Evolutionary conservation across 306 rosid genomes (phyloP).

Genomic region (Senna tora): DNA sequence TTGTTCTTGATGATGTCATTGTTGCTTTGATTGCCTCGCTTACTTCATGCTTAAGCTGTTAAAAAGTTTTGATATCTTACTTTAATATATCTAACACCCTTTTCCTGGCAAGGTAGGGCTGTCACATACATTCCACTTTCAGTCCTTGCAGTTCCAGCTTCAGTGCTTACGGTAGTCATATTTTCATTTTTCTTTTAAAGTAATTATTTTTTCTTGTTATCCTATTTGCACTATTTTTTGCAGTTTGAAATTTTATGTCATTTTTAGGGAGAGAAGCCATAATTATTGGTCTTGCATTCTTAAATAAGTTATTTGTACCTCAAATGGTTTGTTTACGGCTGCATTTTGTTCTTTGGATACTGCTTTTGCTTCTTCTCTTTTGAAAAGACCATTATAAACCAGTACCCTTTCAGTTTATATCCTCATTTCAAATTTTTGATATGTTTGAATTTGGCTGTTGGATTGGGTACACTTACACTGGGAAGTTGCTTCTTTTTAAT

Average conservation of each 20-base stretch:
- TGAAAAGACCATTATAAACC: too few relatives aligned
- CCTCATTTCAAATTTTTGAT: not conserved
- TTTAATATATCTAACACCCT: not conserved
- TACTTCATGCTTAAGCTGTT: not conserved
- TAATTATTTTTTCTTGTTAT: not conserved
- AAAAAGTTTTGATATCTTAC: not conserved
- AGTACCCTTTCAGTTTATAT: not conserved
- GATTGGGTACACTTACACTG: too few relatives aligned
- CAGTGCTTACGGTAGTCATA: constrained; percentile 53
- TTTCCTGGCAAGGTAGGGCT: constrained; percentile 46
- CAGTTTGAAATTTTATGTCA: not conserved
- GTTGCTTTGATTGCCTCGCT: constrained; percentile 15
- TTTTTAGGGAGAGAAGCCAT: not conserved
- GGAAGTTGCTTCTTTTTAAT: too few relatives aligned
- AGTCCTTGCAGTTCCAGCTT: constrained; percentile 62
- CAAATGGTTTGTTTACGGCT: not conserved
- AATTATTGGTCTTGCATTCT: constrained; percentile 20
- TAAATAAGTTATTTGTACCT: not conserved
- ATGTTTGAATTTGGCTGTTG: too few relatives aligned
- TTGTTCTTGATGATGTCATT: not conserved
- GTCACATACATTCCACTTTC: constrained; percentile 65
- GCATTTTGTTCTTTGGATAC: not conserved
- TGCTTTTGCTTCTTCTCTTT: not conserved
- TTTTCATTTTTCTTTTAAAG: not conserved
- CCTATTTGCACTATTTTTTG: not conserved